phyloP scores from a whole-genome alignment of 495 filamentous ascomycete genomes.

The Aspergillus baeticus region DNA sequence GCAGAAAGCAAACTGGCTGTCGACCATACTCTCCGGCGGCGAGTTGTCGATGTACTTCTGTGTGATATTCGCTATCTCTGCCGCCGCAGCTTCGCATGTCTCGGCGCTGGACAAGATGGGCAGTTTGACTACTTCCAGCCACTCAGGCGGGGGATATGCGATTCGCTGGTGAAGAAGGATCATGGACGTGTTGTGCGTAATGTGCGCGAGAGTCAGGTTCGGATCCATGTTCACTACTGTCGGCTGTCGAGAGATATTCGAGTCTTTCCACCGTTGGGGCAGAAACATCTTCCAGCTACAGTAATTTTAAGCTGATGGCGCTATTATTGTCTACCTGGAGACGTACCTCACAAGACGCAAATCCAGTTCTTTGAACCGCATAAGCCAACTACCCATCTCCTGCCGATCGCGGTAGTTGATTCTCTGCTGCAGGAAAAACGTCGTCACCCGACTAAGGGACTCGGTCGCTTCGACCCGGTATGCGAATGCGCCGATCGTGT shows the following conservation, averaged over 20 bases:
- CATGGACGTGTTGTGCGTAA: slow-evolving; percentile 12
- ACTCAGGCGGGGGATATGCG: slow-evolving; percentile 1
- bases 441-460: background rate
- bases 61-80: slow-evolving; percentile 4
- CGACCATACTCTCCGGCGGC: background rate
- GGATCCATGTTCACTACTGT: slow-evolving; percentile 4
- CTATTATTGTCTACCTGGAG: too few relatives aligned
- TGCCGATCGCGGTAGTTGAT: slow-evolving; percentile 1
- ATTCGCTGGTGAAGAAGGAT: slow-evolving; percentile 11
- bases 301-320: background rate
- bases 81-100: slow-evolving; percentile 6
- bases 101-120: slow-evolving; percentile 7
- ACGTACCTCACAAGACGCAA: background rate
- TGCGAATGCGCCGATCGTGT: background rate
- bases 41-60: slow-evolving; percentile 5
- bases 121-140: slow-evolving; percentile 7
- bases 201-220: slow-evolving; percentile 7
- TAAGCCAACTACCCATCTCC: slow-evolving; percentile 1
- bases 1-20: slow-evolving; percentile 8
- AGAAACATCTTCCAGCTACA: slow-evolving; percentile 13
- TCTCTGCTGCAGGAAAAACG: slow-evolving; percentile 2
- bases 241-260: slow-evolving; percentile 1
- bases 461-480: slow-evolving; percentile 3
- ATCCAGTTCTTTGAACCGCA: slow-evolving; percentile 3
- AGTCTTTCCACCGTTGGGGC: slow-evolving; percentile 8